Conservation (phyloP, 345 rosid genomes). For the Linum tenue region DNA sequence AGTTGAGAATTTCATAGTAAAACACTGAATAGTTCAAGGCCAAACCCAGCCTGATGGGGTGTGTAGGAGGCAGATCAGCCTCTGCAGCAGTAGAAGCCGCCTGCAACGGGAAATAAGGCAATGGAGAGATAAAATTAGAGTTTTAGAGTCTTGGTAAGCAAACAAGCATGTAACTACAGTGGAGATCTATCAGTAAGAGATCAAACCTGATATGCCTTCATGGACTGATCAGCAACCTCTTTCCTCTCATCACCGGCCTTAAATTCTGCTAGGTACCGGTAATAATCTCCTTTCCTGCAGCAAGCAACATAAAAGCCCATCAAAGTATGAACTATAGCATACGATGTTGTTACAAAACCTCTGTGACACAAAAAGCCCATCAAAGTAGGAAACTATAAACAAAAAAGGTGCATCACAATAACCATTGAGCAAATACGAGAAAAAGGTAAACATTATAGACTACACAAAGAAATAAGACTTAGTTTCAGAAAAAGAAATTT, state of each 20-base stretch:
- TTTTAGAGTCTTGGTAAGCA: neutral
- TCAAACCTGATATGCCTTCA: slow-evolving; percentile 62
- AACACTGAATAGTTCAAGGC: slow-evolving; percentile 72
- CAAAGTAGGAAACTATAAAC: slow-evolving; percentile 6
- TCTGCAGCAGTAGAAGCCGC: slow-evolving; percentile 50
- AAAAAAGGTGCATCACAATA: neutral
- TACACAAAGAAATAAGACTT: no score
- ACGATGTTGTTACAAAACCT: neutral
- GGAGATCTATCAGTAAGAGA: neutral
- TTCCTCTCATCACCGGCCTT: slow-evolving; percentile 43
- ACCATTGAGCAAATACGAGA: neutral
- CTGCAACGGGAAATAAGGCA: slow-evolving; percentile 24
- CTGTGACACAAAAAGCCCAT: slow-evolving; percentile 3
- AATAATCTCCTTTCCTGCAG: slow-evolving; percentile 69
- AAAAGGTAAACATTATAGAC: no score
- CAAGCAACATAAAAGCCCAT: neutral
- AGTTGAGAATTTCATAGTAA: slow-evolving; percentile 66
- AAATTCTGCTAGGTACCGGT: slow-evolving; percentile 53
- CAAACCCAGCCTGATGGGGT: slow-evolving; percentile 68
- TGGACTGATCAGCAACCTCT: slow-evolving; percentile 50
- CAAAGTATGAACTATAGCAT: neutral
- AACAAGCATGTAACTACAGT: neutral
- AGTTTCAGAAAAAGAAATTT: no score
- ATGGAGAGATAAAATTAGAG: neutral
- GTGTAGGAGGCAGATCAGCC: slow-evolving; percentile 52